phyloP scores from a whole-genome alignment of 2,329 filamentous ascomycete genomes.

The Orbilia brochopaga region DNA sequence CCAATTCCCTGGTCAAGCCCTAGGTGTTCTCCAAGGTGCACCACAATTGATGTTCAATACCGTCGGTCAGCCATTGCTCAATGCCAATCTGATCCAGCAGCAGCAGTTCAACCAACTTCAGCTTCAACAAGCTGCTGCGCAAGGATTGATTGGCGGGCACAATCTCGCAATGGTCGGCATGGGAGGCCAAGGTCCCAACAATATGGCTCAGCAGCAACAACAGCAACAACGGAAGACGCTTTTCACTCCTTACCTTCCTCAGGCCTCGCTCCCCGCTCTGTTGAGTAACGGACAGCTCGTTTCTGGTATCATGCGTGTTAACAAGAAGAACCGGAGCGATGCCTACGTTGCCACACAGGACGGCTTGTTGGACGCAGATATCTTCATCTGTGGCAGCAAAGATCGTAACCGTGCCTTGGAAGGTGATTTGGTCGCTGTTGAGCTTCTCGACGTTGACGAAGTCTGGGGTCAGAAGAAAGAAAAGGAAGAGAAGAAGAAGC shows the following conservation, averaged over 20 bases:
- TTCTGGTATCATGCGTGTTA: constrained; percentile 93
- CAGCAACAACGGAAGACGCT: constrained; percentile 96
- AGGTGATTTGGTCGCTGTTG: constrained; percentile 91
- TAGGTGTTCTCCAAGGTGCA: constrained; percentile 78
- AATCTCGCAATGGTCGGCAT: constrained; percentile 69
- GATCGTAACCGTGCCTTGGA: constrained; percentile 96
- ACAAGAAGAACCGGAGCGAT: constrained; percentile 99
- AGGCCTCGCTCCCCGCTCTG: constrained; percentile 88
- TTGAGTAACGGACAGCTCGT: constrained; percentile 92
- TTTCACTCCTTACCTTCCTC: constrained; percentile 95
- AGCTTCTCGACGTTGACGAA: constrained; percentile 95
- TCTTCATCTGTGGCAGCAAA: constrained; percentile 99
- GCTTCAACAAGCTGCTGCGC: constrained; percentile 85
- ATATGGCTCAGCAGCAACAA: constrained; percentile 65
- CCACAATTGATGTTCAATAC: constrained; percentile 59
- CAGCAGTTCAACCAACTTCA: constrained; percentile 84
- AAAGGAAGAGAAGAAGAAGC: constrained; percentile 99
- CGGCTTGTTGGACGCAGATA: constrained; percentile 86
- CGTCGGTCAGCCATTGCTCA: constrained; percentile 72
- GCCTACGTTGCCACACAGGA: constrained; percentile 96
- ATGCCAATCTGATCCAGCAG: constrained; percentile 53
- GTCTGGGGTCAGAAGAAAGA: constrained; percentile 99
- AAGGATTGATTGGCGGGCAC: constrained; percentile 72
- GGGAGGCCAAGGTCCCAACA: constrained; percentile 49
- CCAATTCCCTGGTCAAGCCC: constrained; percentile 85